phyloP scores from a whole-genome alignment of 1,139 yeast genomes.

The Candida tetrigidarum region DNA sequence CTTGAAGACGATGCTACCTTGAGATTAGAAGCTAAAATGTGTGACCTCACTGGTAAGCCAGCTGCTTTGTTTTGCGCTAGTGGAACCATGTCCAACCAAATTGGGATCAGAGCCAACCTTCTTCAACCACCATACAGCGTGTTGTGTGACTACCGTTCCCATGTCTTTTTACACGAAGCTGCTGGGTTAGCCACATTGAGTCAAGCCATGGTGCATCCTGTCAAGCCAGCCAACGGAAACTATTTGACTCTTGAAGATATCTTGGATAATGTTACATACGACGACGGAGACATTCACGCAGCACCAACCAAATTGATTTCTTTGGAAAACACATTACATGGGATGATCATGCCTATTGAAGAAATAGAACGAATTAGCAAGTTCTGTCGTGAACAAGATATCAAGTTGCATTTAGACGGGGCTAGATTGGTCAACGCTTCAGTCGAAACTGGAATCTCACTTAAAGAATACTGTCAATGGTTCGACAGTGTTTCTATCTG shows the following conservation, averaged over 20 bases:
- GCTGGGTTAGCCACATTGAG: slow-evolving; percentile 92
- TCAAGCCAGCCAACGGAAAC: slow-evolving; percentile 71
- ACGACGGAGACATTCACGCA: slow-evolving; percentile 82
- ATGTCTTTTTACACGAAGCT: slow-evolving; percentile 83
- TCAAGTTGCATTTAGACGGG: slow-evolving; percentile 86
- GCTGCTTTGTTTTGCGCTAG: slow-evolving; percentile 86
- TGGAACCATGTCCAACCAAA: slow-evolving; percentile 91
- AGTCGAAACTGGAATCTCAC: slow-evolving; percentile 70
- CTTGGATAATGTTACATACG: slow-evolving; percentile 63
- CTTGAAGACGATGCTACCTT: slow-evolving; percentile 78
- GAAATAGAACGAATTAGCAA: slow-evolving; percentile 74
- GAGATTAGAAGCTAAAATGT: slow-evolving; percentile 66
- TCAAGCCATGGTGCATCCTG: slow-evolving; percentile 92
- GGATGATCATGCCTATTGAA: slow-evolving; percentile 78
- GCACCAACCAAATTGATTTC: slow-evolving; percentile 90
- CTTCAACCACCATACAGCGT: slow-evolving; percentile 87
- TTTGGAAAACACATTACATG: slow-evolving; percentile 88
- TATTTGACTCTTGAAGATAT: slow-evolving; percentile 80
- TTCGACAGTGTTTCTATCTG: slow-evolving; percentile 92
- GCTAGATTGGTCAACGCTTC: slow-evolving; percentile 96
- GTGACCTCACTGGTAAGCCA: slow-evolving; percentile 76
- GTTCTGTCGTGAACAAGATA: slow-evolving; percentile 67
- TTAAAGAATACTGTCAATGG: slow-evolving; percentile 72
- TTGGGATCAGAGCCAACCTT: slow-evolving; percentile 78
- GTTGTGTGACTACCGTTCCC: slow-evolving; percentile 85